phyloP scores from a whole-genome alignment of 2,329 filamentous ascomycete species.

The Sporothrix brunneoviolacea region DNA sequence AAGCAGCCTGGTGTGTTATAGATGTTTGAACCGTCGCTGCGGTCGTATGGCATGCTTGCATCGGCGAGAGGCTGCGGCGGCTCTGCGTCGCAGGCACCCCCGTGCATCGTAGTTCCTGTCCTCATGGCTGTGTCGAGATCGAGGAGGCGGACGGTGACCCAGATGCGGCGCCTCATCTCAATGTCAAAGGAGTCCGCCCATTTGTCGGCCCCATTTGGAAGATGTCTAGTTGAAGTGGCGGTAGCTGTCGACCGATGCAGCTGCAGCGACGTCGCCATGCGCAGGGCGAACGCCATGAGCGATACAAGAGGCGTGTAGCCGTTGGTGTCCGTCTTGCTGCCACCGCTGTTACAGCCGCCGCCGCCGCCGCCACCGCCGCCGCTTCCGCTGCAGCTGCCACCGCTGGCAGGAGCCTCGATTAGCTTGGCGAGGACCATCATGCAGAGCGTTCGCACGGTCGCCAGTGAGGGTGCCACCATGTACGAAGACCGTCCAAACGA shows the following conservation, averaged over 20 bases:
- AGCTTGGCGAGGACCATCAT: conserved; percentile 21
- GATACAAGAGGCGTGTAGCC: conserved; percentile 16
- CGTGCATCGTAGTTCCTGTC: conserved; percentile 19
- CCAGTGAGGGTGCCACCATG: conserved; percentile 19
- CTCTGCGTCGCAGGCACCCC: conserved; percentile 19
- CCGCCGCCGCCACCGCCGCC: neutral
- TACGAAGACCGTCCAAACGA: conserved; percentile 20
- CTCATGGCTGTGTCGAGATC: conserved; percentile 23
- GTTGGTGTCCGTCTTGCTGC: neutral
- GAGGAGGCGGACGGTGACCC: conserved; percentile 23
- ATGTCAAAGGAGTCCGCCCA: conserved; percentile 11
- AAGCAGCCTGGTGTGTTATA: conserved; percentile 6
- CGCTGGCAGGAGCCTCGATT: conserved; percentile 20
- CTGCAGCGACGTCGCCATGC: conserved; percentile 20
- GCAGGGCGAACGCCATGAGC: conserved; percentile 20
- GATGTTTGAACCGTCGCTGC: neutral
- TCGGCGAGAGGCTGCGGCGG: conserved; percentile 10
- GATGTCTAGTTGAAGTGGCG: neutral
- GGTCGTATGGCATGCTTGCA: neutral
- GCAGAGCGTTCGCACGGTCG: conserved; percentile 22
- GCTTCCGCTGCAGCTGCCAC: conserved; percentile 1
- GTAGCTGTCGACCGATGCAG: conserved; percentile 17
- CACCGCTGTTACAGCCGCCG: neutral
- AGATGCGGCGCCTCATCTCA: conserved; percentile 21
- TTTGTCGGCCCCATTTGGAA: neutral